A percentile compares a stretch with the other conserved stretches of the same genome.
Conservation (phyloP, 73 alveolate species). For the Tetrahymena borealis region DNA sequence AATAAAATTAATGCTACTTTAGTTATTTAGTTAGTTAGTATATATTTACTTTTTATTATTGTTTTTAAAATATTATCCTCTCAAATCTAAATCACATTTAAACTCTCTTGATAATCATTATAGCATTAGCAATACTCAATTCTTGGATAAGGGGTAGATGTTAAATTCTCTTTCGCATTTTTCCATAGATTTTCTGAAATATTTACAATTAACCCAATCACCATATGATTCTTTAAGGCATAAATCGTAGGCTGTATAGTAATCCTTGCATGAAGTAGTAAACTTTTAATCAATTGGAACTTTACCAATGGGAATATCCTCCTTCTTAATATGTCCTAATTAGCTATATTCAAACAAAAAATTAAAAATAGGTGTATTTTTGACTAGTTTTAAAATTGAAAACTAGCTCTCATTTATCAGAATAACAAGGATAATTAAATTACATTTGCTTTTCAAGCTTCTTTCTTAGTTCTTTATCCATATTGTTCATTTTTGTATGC, state of each 20-base stretch:
- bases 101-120: background rate
- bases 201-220: background rate
- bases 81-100: too few relatives aligned
- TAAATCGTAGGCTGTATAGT: background rate
- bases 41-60: too few relatives aligned
- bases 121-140: background rate
- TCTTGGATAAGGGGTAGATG: background rate
- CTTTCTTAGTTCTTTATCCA: background rate
- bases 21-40: too few relatives aligned
- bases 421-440: background rate
- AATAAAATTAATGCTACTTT: too few relatives aligned
- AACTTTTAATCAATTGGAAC: background rate
- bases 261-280: background rate
- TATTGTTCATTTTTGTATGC: background rate
- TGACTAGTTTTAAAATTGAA: too few relatives aligned
- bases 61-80: too few relatives aligned
- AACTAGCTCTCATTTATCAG: too few relatives aligned
- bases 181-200: background rate
- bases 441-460: background rate
- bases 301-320: background rate
- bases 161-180: background rate
- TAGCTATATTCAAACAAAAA: background rate
- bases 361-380: background rate
- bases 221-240: background rate
- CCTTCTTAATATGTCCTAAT: background rate